Evolutionary conservation across 2,329 filamentous ascomycete species (phyloP).

Genomic region (Curvularia lunata): DNA sequence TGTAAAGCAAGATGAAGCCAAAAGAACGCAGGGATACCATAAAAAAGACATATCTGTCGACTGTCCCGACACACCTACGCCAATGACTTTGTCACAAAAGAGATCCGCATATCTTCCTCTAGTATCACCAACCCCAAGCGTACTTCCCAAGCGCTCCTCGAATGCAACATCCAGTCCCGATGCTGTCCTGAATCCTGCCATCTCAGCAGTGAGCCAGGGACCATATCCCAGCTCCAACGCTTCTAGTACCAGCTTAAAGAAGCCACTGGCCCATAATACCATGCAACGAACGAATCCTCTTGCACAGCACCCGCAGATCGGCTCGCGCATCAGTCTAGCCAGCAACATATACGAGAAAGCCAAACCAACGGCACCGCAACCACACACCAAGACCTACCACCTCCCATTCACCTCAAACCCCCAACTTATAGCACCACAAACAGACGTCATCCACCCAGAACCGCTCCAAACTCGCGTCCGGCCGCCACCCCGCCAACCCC

Average conservation of each 20-base stretch:
- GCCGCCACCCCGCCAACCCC: neutral
- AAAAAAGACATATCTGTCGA: constrained; percentile 1
- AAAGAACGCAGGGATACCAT: neutral
- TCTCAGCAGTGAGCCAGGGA: neutral
- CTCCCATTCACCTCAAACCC: neutral
- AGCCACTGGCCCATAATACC: neutral
- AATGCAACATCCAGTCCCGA: neutral
- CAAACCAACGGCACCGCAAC: neutral
- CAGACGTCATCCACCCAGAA: neutral
- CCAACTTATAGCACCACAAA: neutral
- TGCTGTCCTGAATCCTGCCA: neutral
- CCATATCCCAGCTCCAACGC: neutral
- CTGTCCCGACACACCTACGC: constrained; percentile 31
- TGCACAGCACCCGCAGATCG: neutral
- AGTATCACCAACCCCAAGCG: constrained; percentile 1
- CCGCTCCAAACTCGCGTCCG: neutral
- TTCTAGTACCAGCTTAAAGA: neutral
- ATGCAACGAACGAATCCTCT: neutral
- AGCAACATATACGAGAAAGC: too few species aligned
- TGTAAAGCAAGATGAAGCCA: neutral
- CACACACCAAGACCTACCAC: neutral
- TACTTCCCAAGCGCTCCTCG: neutral
- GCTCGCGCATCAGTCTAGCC: too few species aligned
- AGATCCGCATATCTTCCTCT: constrained; percentile 23
- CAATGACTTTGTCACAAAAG: constrained; percentile 26